Evolutionary conservation across 1,284 basidiomycete genomes (phyloP), one percentile per base, ranked within the genome.

Genomic region (Ganoderma lingzhi): DNA sequence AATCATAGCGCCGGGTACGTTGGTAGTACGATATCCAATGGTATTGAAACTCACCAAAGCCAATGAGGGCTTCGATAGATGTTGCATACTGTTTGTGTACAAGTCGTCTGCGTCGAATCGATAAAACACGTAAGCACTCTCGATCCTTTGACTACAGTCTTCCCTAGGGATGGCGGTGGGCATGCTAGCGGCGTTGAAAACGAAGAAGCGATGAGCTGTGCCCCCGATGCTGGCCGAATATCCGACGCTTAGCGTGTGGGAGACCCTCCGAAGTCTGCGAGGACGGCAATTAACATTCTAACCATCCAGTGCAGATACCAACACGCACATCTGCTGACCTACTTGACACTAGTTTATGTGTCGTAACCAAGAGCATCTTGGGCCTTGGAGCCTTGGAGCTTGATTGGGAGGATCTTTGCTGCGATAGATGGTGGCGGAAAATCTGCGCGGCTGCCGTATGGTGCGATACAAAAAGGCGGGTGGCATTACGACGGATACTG

Each of bases 401-500:
- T n/a, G 58, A 37, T 55, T 35, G 15, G 14, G 28, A 17, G 53
- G 9, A 35, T 56, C 58, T 30, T 39, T n/a, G 35, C 32, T 19
- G 37, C 58, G 58, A 59, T 45, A 8, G 37, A 32, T 9, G n/a
- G 61, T 30, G 61, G 28, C 61, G 42, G 28, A 45, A 62, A 17
- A 9, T 9, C 2, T 28, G 15, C 15, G 37, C 14, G 28, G 58
- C 10, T 9, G 60, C 6, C 41, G 5, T 37, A 19, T 44, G 60
- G 60, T 42, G 15, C 41, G 41, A 45, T 45, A 41, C 51, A 32
- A n/a, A 67, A 59, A 61, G 28, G 53, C 62, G 37, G 51, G 72
- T 74, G 70, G 65, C 67, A 74, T 73, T 74, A 72, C 70, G 62
- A 68, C 62, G 73, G 73, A 69, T 71, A 73, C 48, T 69, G 68